phyloP scores from a whole-genome alignment of 1,284 basidiomycete species.

The Cronartium quercuum region DNA sequence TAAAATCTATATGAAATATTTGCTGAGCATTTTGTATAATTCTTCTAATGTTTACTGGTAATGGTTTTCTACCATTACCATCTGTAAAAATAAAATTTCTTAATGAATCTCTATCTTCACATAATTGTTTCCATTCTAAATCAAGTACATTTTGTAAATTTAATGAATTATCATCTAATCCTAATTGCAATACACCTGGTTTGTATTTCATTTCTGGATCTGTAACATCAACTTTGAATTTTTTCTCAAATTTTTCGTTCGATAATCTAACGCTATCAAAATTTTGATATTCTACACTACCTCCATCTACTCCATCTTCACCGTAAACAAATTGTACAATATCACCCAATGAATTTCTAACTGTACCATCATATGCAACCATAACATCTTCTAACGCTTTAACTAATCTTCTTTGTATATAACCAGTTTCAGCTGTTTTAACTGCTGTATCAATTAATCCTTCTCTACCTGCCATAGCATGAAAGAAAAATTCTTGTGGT shows the following conservation, averaged over 20 bases:
- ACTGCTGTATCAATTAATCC: slow-evolving; percentile 99
- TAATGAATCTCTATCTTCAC: slow-evolving; percentile 67
- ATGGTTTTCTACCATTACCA: slow-evolving; percentile 63
- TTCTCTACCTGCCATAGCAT: slow-evolving; percentile 99
- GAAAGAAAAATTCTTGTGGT: slow-evolving; percentile 99
- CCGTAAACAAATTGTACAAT: slow-evolving; percentile 95
- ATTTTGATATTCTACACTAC: slow-evolving; percentile 90
- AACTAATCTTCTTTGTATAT: slow-evolving; percentile 95
- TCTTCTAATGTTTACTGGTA: slow-evolving; percentile 88
- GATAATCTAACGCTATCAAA: slow-evolving; percentile 82
- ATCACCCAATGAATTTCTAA: slow-evolving; percentile 91
- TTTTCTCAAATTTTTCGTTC: slow-evolving; percentile 76
- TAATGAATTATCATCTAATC: slow-evolving; percentile 80
- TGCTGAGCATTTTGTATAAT: slow-evolving; percentile 93
- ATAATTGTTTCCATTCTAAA: slow-evolving; percentile 73
- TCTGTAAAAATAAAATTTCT: slow-evolving; percentile 74
- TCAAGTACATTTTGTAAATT: slow-evolving; percentile 79
- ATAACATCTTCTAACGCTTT: slow-evolving; percentile 97
- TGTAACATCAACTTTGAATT: slow-evolving; percentile 87
- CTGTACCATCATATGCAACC: slow-evolving; percentile 96
- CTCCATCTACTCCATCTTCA: slow-evolving; percentile 98
- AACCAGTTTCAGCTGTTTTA: slow-evolving; percentile 99
- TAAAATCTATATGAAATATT: slow-evolving; percentile 91
- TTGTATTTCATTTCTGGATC: slow-evolving; percentile 56
- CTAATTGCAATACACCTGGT: slow-evolving; percentile 75